Percentiles rank a stretch among this genome's conserved stretches.
These are phyloP conservation scores for Phialophora macrospora DNA, from an alignment of 2,329 filamentous ascomycete genomes.

Conservation along the genomic window DNA sequence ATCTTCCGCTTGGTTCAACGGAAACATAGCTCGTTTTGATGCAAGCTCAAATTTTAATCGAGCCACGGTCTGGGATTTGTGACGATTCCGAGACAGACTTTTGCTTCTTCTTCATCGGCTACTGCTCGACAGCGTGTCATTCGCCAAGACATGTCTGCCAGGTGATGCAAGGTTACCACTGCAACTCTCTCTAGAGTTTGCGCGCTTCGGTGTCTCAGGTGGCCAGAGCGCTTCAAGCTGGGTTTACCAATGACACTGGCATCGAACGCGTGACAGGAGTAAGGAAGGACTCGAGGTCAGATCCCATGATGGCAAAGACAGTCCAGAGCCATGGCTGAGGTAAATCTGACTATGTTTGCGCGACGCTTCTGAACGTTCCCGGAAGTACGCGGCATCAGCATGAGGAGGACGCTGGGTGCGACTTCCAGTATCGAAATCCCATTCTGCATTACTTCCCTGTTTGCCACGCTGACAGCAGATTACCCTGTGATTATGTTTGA, in stretches of 20 bases:
- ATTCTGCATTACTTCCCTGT: not conserved
- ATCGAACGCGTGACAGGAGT: not conserved
- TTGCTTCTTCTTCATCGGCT: conserved; percentile 1
- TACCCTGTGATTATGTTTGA: not conserved
- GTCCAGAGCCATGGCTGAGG: not conserved
- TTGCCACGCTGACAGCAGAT: conserved; percentile 21
- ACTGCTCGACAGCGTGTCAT: not conserved
- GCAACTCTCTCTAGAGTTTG: not conserved
- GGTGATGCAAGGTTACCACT: not conserved
- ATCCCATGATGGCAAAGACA: not conserved
- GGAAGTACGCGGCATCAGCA: conserved; percentile 18
- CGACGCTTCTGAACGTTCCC: not conserved
- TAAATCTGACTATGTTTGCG: conserved; percentile 1
- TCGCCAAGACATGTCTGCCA: not conserved
- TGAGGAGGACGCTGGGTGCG: not conserved
- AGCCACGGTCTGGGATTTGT: conserved; percentile 21
- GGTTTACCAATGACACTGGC: not conserved
- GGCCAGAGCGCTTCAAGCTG: not conserved
- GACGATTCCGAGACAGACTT: conserved; percentile 19
- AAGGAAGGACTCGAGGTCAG: not conserved
- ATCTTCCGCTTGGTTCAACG: conserved; percentile 13
- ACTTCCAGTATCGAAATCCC: not conserved
- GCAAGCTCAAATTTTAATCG: conserved; percentile 24
- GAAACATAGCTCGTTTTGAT: conserved; percentile 17
- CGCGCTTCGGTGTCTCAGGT: not conserved